Base-by-base conservation (phyloP, 345 rosid species). In the Ceriops decandra region DNA sequence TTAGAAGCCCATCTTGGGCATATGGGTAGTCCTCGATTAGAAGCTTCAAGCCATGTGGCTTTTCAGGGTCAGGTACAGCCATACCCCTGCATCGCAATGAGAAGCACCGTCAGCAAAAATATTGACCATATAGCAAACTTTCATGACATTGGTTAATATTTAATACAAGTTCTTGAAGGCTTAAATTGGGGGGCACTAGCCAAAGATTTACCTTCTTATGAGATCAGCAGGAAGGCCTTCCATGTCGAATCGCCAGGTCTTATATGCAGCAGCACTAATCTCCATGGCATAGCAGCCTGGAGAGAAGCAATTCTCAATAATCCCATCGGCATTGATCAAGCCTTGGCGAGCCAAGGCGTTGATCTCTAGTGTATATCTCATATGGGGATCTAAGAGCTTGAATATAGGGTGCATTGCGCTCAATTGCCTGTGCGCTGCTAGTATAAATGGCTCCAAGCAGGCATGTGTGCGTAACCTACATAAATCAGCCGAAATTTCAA, bases 171-270 rank as follows among this genome's bases (percentile, higher is more conserved):
- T 13, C 16, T 42, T 11, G 5, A 4, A 15, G 49, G 49, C 17
- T 13, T 13, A 13, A 24, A 56, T 27, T 24, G 26, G 3, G 17
- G 10, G 49, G 16, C 49, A 42, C 17, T 4, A 3, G 59, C 59
- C 20, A 47, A 0, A n/a, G 27, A 64, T 26, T 28, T 86, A 91
- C 97, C 98, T 95, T 75, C 96, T 84, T 63, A 95, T 85, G 68
- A 95, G 98, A 77, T 95, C 98, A 1, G 96, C 90, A 16, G 96
- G 99, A 52, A 95, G 97, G 69, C 83, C 83, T 80, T 95, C 97
- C 88, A 70, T 74, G 82, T 95, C 98, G 19, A 92, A 95, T 60
- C 97, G 85, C 99, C 99, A 95, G 32, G 24, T 76, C 62, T 74
- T 82, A 54, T 95, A 92, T 0, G 97, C 96, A 5, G 91, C 83